Evolutionary conservation across 768 basidiomycete species (phyloP), one percentile per base, ranked within the genome.

Genomic region (Agaricus sinodeliciosus): DNA sequence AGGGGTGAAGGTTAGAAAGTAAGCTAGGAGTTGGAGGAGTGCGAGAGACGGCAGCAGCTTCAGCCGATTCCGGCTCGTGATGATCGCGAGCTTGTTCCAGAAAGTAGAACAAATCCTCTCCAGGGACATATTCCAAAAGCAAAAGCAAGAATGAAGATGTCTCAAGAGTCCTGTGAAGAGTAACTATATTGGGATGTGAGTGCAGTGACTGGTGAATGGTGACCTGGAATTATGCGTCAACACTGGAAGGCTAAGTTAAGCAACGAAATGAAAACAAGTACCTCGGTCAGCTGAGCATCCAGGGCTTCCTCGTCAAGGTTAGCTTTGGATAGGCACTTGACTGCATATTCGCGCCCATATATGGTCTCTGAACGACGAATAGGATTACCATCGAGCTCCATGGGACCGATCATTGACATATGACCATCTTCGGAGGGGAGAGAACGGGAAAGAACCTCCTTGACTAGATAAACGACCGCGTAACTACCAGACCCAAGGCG

Each of bases 71-170:
- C 9, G 77, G 72, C 52, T 85, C 84, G 67, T 82, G 82, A 68
- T 90, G 87, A 69, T 95, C 93, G 67, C 88, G 85, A 57, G 90
- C 84, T 74, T 96, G 92, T 74, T 97, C 94, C 46, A 99, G 80
- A 78, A 97, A 99, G 72, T 94, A 99, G 69, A 94, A 99, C 58
- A 98, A 75, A 69, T 99, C 95, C 69, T 96, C 90, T 47, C 95
- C 95, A 13, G 94, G 94, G 57, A 96, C 94, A 65, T 87, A 92
- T 73, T 99, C 95, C 59, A 99, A 77, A 43, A 99, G 76, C 59
- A 99, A 84, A 58, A 98, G 84, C 6, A 99, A 75, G 68, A 90
- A 96, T 27, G 91, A 85, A 50, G 82, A 77, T 2, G 94, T 97
- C 70, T 99, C 93, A 61, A 95, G 79, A 1, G 96, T 95, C 60